Percentiles rank a stretch among this genome's conserved stretches.
Conservation (phyloP, 2,329 filamentous ascomycete species). For the Taxawa tesnikishii region DNA sequence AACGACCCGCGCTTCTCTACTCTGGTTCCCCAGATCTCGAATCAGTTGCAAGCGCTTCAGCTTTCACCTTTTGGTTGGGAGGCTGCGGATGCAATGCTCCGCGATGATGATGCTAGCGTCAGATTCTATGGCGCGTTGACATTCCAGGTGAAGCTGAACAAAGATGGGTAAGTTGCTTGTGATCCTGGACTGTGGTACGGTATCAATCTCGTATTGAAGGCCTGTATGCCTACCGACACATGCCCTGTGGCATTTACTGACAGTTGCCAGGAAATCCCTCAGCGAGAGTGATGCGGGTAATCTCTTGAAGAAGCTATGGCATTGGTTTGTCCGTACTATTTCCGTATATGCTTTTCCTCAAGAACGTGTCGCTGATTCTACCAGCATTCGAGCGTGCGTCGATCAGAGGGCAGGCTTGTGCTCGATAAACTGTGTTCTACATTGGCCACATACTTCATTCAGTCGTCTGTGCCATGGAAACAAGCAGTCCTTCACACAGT, state of each 20-base stretch:
- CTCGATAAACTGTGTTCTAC: conserved; percentile 66
- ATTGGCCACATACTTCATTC: conserved; percentile 62
- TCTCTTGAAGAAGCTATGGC: conserved; percentile 45
- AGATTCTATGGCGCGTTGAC: conserved; percentile 90
- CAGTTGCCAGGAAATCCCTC: no score
- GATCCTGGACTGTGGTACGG: no score
- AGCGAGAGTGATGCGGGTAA: conserved; percentile 16
- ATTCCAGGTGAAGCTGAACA: conserved; percentile 84
- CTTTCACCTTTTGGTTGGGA: conserved; percentile 74
- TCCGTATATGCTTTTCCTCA: conserved; percentile 21
- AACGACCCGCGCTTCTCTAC: conserved; percentile 33
- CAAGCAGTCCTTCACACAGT: no score
- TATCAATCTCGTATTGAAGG: no score
- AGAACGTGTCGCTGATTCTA: no score
- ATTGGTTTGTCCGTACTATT: no score
- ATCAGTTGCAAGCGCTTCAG: conserved; percentile 67
- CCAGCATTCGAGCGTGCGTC: no score
- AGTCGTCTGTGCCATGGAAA: conserved; percentile 57
- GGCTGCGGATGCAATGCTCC: conserved; percentile 64
- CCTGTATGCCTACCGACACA: no score
- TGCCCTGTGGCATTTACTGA: no score
- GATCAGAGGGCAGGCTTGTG: conserved; percentile 35
- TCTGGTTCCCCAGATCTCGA: conserved; percentile 48
- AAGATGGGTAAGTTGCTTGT: conserved; percentile 17
- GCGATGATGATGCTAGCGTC: conserved; percentile 57